A percentile compares a stretch with the other conserved stretches of the same genome.
Conservation (phyloP, 2,329 filamentous ascomycete genomes). For the Penicillium sp. region DNA sequence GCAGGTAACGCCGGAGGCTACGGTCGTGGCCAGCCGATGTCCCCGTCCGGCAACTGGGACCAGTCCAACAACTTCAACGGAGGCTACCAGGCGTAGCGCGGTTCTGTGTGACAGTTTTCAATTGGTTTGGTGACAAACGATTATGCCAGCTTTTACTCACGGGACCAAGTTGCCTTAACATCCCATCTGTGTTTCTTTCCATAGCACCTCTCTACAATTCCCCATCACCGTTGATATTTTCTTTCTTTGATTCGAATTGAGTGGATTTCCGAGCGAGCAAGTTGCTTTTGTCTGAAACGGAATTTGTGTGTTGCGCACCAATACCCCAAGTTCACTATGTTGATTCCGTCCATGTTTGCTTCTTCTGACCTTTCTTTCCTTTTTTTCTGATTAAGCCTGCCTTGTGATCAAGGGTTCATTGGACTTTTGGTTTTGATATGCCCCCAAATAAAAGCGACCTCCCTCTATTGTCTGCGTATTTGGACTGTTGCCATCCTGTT, state of each 20-base stretch:
- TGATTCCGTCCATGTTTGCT: slow-evolving; percentile 33
- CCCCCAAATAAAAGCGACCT: slow-evolving; percentile 38
- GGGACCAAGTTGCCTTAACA: slow-evolving; percentile 13
- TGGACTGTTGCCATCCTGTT: slow-evolving; percentile 20
- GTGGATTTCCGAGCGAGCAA: slow-evolving; percentile 43
- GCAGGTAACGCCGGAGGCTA: slow-evolving; percentile 77
- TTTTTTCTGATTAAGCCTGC: slow-evolving; percentile 33
- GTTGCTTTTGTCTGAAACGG: slow-evolving; percentile 43
- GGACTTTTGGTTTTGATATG: slow-evolving; percentile 34
- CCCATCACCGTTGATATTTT: slow-evolving; percentile 20
- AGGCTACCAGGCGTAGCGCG: slow-evolving; percentile 58
- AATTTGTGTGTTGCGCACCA: slow-evolving; percentile 45
- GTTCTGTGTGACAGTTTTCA: slow-evolving; percentile 6
- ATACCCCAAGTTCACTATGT: slow-evolving; percentile 45
- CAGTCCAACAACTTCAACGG: slow-evolving; percentile 58
- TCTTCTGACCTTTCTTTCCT: slow-evolving; percentile 19
- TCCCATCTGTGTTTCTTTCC: slow-evolving; percentile 23
- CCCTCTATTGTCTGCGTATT: slow-evolving; percentile 23
- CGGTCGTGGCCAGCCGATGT: slow-evolving; percentile 66
- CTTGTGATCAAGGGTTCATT: slow-evolving; percentile 31
- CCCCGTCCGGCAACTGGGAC: slow-evolving; percentile 52
- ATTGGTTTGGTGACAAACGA: slow-evolving; percentile 7
- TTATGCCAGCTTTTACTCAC: slow-evolving; percentile 13
- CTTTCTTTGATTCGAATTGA: slow-evolving; percentile 29
- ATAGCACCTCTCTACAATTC: slow-evolving; percentile 20